Evolutionary conservation across 2,329 filamentous ascomycete genomes (phyloP).

Genomic region (Orbilia javanica): DNA sequence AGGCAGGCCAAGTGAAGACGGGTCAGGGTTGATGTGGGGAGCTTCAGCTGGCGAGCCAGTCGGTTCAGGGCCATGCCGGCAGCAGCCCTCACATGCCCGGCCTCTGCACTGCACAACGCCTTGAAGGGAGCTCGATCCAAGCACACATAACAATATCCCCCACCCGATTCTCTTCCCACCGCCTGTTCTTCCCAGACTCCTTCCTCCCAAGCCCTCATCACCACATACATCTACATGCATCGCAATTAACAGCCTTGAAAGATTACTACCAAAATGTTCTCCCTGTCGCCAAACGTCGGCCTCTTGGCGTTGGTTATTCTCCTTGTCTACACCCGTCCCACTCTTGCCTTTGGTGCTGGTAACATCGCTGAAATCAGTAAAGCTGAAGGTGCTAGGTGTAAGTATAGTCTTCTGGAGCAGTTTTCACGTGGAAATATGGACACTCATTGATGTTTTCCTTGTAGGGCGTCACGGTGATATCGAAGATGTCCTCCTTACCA

Average conservation of each 20-base stretch:
- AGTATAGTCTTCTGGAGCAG: conserved; percentile 63
- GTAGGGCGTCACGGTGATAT: conserved; percentile 85
- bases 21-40: conserved; percentile 23
- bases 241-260: background rate
- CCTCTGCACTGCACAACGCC: conserved; percentile 1
- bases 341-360: conserved; percentile 85
- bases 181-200: background rate
- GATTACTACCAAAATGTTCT: conserved; percentile 30
- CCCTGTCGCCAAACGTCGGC: conserved; percentile 28
- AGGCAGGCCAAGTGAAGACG: background rate
- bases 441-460: background rate
- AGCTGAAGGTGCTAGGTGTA: conserved; percentile 85
- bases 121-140: background rate
- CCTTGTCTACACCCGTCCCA: conserved; percentile 76
- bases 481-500: conserved; percentile 85
- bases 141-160: conserved; percentile 3
- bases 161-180: background rate
- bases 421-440: background rate
- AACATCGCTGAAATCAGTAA: conserved; percentile 86
- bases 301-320: conserved; percentile 73
- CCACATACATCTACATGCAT: background rate
- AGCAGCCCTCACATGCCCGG: background rate
- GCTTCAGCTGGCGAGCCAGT: conserved; percentile 11
- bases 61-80: background rate
- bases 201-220: conserved; percentile 9